Evolutionary conservation across 495 filamentous ascomycete species (phyloP).

Genomic region (Filosporella fistucella): DNA sequence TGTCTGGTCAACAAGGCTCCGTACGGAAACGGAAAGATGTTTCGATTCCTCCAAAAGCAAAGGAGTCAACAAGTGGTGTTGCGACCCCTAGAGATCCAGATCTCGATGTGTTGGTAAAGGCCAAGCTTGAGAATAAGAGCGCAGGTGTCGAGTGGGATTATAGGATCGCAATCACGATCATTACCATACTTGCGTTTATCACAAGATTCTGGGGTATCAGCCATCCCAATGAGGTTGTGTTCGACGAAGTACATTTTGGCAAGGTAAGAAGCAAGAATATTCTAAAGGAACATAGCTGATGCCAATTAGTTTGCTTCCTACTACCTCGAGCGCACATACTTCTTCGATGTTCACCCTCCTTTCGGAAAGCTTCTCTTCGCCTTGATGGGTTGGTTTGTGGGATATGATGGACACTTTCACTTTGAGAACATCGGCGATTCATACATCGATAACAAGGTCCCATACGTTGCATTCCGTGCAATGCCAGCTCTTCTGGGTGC

Average conservation of each 20-base stretch:
- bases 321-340: constrained; percentile 96
- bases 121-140: constrained; percentile 25
- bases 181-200: constrained; percentile 80
- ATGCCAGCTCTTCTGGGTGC: constrained; percentile 90
- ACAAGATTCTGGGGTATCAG: constrained; percentile 94
- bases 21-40: constrained; percentile 49
- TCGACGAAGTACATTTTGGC: constrained; percentile 99
- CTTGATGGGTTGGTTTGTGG: constrained; percentile 91
- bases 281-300: constrained; percentile 3
- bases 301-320: constrained; percentile 79
- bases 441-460: constrained; percentile 94
- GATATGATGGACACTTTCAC: constrained; percentile 94
- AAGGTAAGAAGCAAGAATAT: constrained; percentile 61
- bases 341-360: constrained; percentile 99
- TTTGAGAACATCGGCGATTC: constrained; percentile 99
- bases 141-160: constrained; percentile 69
- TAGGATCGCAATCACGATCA: constrained; percentile 69
- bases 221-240: constrained; percentile 94
- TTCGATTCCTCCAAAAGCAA: constrained; percentile 39
- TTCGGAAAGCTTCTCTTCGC: constrained; percentile 91
- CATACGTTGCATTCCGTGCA: constrained; percentile 91
- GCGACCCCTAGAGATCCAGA: constrained; percentile 37
- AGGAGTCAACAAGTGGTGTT: constrained; percentile 26
- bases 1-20: constrained; percentile 31
- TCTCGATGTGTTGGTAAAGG: constrained; percentile 35